These are phyloP conservation scores for Rosa chinensis DNA, from an alignment of 306 rosid species.

Conservation along the genomic window DNA sequence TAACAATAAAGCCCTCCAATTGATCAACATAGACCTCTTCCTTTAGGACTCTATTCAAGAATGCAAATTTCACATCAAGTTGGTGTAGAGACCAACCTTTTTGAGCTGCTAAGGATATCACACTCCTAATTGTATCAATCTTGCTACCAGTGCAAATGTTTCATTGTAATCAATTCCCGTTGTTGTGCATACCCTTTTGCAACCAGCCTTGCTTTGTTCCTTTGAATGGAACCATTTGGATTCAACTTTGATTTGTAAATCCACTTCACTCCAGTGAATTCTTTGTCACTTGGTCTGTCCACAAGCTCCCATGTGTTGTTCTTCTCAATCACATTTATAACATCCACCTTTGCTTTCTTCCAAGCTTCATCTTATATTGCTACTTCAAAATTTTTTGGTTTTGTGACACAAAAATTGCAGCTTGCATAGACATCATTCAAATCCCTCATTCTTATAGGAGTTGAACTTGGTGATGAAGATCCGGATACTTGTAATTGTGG, in stretches of 20 bases:
- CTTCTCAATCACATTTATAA: neutral
- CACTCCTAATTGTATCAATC: neutral
- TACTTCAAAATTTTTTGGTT: neutral
- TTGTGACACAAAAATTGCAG: neutral
- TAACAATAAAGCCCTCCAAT: neutral
- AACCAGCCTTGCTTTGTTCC: neutral
- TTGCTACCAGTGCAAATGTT: neutral
- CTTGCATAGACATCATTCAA: neutral
- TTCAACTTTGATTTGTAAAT: neutral
- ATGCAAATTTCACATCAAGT: slow-evolving; percentile 1
- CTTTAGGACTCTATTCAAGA: neutral
- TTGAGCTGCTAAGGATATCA: neutral
- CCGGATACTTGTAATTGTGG: no score
- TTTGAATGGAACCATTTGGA: neutral
- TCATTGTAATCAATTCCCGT: neutral
- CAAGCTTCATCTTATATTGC: neutral
- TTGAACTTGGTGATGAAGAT: no score
- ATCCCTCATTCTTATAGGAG: no score
- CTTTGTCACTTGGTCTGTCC: neutral
- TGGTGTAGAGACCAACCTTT: neutral
- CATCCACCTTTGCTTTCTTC: neutral
- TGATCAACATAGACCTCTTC: neutral
- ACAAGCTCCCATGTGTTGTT: neutral
- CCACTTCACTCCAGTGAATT: neutral
- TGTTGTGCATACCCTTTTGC: neutral